Conservation (phyloP, 345 rosid genomes). For the Laguncularia racemosa region DNA sequence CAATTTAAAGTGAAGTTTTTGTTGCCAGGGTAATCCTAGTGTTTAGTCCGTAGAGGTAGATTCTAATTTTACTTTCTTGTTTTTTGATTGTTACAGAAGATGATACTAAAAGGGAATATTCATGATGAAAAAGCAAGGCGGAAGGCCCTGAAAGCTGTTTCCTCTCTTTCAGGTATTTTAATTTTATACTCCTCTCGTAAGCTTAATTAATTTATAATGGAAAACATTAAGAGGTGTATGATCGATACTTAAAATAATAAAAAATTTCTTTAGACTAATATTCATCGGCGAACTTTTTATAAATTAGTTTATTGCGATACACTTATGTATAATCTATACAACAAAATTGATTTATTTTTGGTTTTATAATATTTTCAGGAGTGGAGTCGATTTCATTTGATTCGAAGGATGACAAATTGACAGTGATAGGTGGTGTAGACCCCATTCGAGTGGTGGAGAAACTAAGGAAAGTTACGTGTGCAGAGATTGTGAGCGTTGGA, state of each 20-base stretch:
- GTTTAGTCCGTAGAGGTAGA: too few relatives aligned
- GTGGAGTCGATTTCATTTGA: conserved; percentile 7
- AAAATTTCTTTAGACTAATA: too few relatives aligned
- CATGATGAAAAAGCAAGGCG: conserved; percentile 4
- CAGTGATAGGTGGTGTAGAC: conserved; percentile 9
- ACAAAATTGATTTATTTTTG: background rate
- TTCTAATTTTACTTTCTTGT: background rate
- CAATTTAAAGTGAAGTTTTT: too few relatives aligned
- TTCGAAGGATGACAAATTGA: conserved; percentile 9
- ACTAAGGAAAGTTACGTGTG: conserved; percentile 7
- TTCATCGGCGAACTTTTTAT: too few relatives aligned
- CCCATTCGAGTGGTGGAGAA: conserved; percentile 8
- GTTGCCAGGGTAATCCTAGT: too few relatives aligned
- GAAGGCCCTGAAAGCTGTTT: conserved; percentile 11
- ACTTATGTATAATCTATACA: background rate
- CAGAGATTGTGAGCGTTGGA: conserved; percentile 8
- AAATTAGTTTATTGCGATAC: too few relatives aligned
- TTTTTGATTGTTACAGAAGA: background rate
- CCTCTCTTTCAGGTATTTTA: conserved; percentile 5
- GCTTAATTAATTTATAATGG: background rate
- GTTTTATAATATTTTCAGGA: conserved; percentile 2
- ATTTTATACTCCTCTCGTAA: background rate
- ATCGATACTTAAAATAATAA: too few relatives aligned
- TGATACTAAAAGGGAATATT: conserved; percentile 5
- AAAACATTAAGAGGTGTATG: too few relatives aligned